Percentiles rank a stretch among this genome's conserved stretches.
These are phyloP conservation scores for Colletotrichum sidae DNA, from an alignment of 2,329 filamentous ascomycete species.

Conservation along the genomic window DNA sequence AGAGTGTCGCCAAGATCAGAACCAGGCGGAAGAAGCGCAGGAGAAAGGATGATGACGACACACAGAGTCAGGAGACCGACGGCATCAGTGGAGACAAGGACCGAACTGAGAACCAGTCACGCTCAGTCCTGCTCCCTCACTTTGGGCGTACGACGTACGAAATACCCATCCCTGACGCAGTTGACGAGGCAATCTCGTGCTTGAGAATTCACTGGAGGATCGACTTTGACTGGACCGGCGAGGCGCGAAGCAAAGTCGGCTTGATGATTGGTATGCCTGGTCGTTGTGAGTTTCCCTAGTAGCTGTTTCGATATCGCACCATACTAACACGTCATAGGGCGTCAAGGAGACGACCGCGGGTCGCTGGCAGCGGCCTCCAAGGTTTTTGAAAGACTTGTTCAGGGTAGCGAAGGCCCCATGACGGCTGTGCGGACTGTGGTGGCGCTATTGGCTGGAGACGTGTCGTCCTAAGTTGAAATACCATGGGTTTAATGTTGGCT, in stretches of 20 bases:
- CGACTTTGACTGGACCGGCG: slow-evolving; percentile 78
- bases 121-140: slow-evolving; percentile 63
- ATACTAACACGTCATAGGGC: slow-evolving; percentile 60
- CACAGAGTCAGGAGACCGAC: slow-evolving; percentile 40
- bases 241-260: slow-evolving; percentile 70
- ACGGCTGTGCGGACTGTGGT: slow-evolving; percentile 69
- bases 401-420: slow-evolving; percentile 65
- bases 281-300: slow-evolving; percentile 66
- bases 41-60: slow-evolving; percentile 39
- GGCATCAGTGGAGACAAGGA: slow-evolving; percentile 4
- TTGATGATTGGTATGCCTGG: slow-evolving; percentile 68
- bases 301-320: neutral
- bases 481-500: neutral
- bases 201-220: slow-evolving; percentile 72
- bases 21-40: slow-evolving; percentile 40
- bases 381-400: slow-evolving; percentile 70
- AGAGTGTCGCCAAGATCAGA: slow-evolving; percentile 46
- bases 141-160: slow-evolving; percentile 65
- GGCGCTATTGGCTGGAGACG: slow-evolving; percentile 66
- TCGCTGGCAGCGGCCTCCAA: slow-evolving; percentile 68
- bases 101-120: slow-evolving; percentile 29
- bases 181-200: slow-evolving; percentile 51
- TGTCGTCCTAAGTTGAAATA: slow-evolving; percentile 28
- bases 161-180: slow-evolving; percentile 51
- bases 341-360: slow-evolving; percentile 66